Percentiles rank a stretch among this genome's conserved stretches.
phyloP scores from a whole-genome alignment of 805 yeast genomes.

The Huiozyma naganishii region DNA sequence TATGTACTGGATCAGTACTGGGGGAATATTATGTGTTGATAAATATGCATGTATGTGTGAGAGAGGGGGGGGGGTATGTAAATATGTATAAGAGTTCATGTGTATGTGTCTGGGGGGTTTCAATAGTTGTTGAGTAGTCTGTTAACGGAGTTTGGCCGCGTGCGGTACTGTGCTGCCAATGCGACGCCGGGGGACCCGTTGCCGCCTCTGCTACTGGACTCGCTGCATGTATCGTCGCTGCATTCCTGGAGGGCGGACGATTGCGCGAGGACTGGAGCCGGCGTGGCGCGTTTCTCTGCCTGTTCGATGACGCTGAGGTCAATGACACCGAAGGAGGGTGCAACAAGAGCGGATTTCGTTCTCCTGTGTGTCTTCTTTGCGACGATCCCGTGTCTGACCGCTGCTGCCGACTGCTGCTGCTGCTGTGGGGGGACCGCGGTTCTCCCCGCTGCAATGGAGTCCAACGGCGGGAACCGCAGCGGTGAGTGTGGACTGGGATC shows the following conservation, averaged over 20 bases:
- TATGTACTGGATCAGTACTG: not conserved
- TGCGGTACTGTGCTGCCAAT: constrained; percentile 1
- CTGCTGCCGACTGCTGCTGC: not conserved
- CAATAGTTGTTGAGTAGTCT: constrained; percentile 5
- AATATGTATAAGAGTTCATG: too few relatives aligned
- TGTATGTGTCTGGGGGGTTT: not conserved
- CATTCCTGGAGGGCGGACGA: constrained; percentile 4
- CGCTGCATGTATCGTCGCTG: constrained; percentile 23
- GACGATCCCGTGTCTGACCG: not conserved
- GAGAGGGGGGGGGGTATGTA: not conserved
- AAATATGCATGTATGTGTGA: not conserved
- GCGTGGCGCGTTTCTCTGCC: not conserved
- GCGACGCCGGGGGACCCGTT: constrained; percentile 14
- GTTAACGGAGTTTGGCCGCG: constrained; percentile 6
- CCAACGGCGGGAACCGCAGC: constrained; percentile 4
- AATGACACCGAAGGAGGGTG: constrained; percentile 21
- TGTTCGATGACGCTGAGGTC: constrained; percentile 21
- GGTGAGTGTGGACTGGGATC: too few relatives aligned
- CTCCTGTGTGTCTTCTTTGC: constrained; percentile 13
- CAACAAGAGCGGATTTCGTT: constrained; percentile 13
- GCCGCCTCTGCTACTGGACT: constrained; percentile 18
- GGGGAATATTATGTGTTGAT: not conserved
- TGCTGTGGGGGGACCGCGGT: not conserved
- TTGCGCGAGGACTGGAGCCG: not conserved
- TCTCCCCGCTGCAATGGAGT: constrained; percentile 6